phyloP scores from a whole-genome alignment of 768 basidiomycete genomes.

The Pisolithus microcarpus region DNA sequence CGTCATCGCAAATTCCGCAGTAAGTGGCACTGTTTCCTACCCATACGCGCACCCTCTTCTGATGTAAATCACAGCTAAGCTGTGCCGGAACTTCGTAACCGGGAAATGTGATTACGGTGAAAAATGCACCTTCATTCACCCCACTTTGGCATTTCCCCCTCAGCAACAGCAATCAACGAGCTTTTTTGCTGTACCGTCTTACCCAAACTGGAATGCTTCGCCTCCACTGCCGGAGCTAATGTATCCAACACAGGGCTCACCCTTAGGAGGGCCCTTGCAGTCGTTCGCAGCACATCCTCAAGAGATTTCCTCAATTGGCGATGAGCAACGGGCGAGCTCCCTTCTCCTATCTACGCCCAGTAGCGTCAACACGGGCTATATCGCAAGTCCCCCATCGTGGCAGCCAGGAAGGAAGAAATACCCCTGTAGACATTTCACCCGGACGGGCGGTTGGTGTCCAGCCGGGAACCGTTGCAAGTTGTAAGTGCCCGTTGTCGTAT shows the following conservation, averaged over 20 bases:
- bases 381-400: neutral
- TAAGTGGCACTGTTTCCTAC: conserved; percentile 12
- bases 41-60: neutral
- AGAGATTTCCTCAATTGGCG: conserved; percentile 11
- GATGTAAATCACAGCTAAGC: conserved; percentile 23
- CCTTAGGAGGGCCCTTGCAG: neutral
- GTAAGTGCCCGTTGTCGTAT: conserved; percentile 22
- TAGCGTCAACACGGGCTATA: conserved; percentile 11
- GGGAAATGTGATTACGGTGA: conserved; percentile 33
- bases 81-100: conserved; percentile 30
- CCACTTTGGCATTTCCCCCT: conserved; percentile 9
- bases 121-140: conserved; percentile 34
- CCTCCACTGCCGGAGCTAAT: conserved; percentile 1
- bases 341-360: conserved; percentile 19
- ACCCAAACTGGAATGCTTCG: conserved; percentile 13
- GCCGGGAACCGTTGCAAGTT: conserved; percentile 35
- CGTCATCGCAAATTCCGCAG: conserved; percentile 26
- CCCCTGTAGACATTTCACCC: conserved; percentile 36
- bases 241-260: conserved; percentile 5
- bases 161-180: conserved; percentile 5
- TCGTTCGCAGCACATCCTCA: conserved; percentile 5
- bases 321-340: conserved; percentile 15
- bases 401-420: conserved; percentile 26
- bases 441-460: conserved; percentile 38
- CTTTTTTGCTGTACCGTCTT: conserved; percentile 10